Evolutionary conservation across 176 grass and related monocot species (phyloP), one percentile per base, ranked within the genome.

Genomic region (Pontederia crassipes): DNA sequence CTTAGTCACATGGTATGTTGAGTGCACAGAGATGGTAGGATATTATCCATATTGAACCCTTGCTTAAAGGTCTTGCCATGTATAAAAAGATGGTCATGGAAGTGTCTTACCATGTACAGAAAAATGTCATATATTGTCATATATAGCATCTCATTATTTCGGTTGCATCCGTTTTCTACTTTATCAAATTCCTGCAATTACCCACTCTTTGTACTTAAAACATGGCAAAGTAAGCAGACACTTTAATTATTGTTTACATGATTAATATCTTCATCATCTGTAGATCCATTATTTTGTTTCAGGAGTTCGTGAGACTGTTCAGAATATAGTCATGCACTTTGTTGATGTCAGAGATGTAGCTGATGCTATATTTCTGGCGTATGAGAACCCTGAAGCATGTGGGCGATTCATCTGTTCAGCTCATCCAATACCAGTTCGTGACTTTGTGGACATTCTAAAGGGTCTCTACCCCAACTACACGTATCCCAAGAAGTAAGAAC

Each of bases 261-360:
- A 2, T 58, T 58, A 18, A 12, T 20, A 20, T 45, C 28, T 60
- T 12, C 58, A 32, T 60, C 9, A 12, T 11, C 11, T 9, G 9
- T 8, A 46, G 17, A 17, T 9, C 4, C 7, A 15, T 15, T 45
- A 16, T 53, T 20, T 16, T 54, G 9, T 69, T 58, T 2, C 66
- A 85, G 81, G 75, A 54, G 72, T 55, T 12, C 72, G 40, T 68
- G 74, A 69, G 8, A 52, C 35, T 15, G 47, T 73, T 46, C 74
- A 59, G 68, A 81, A 89, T 72, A 85, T 54, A 57, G 49, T 69
- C 45, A 64, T 61, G 56, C 62, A 65, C 50, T 28, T 81, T 11
- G 78, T 82, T 1, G 78, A 89, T 45, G 81, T 78, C n/a, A 78
- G 78, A 26, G 78, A 89, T 6, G 81, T 85, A 29, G 81, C 72